phyloP scores from a whole-genome alignment of 139 green algal genomes.

The Tetraselmis chui region DNA sequence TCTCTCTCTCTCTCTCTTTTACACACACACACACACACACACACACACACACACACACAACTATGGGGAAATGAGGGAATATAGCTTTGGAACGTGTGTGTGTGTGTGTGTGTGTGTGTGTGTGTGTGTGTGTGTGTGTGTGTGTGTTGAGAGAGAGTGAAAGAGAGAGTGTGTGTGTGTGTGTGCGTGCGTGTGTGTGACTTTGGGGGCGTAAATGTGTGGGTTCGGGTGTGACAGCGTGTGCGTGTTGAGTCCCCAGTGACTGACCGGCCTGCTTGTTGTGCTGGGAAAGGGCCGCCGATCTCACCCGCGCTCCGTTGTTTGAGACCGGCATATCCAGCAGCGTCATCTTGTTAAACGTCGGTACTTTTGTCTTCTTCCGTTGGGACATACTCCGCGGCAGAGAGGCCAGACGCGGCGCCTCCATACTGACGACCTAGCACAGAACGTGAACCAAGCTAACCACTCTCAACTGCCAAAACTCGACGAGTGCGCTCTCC shows the following conservation, averaged over 20 bases:
- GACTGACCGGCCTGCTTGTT: too few relatives aligned
- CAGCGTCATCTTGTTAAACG: conserved; percentile 35
- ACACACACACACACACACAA: neutral
- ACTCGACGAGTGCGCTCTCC: too few relatives aligned
- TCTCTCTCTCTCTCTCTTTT: neutral
- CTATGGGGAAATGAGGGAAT: neutral
- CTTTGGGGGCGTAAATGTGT: neutral
- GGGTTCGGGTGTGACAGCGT: too few relatives aligned
- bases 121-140: neutral
- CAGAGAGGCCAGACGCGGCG: neutral
- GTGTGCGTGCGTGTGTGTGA: neutral
- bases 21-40: neutral
- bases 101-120: neutral
- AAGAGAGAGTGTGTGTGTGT: neutral
- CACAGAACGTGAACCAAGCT: too few relatives aligned
- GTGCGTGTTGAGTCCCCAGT: too few relatives aligned
- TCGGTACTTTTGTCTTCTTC: neutral
- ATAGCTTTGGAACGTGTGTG: neutral
- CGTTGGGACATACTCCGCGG: neutral
- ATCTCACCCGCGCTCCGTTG: conserved; percentile 46
- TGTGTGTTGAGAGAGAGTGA: neutral
- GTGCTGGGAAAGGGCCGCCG: too few relatives aligned
- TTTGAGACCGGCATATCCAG: conserved; percentile 57
- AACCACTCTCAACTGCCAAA: too few relatives aligned
- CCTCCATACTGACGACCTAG: neutral